These are phyloP conservation scores for Rhexocercosporidium sp. DNA, from an alignment of 2,329 filamentous ascomycete species.

Conservation along the genomic window DNA sequence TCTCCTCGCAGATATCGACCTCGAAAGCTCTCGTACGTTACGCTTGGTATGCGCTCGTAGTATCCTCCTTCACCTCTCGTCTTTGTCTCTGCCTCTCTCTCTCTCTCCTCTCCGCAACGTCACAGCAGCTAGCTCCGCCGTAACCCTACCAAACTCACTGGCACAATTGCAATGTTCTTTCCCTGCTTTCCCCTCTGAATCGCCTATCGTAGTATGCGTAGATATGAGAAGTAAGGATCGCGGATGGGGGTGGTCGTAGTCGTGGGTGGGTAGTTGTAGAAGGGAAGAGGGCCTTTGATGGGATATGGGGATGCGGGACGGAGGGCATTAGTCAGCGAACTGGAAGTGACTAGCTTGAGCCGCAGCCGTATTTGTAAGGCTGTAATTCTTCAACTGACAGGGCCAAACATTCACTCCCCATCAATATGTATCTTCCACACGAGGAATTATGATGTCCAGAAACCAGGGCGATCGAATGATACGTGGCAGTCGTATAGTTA, in stretches of 20 bases:
- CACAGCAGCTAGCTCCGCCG: neutral
- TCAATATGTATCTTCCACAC: too few relatives aligned
- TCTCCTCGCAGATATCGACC: too few relatives aligned
- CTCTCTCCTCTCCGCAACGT: neutral
- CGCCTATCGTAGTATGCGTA: neutral
- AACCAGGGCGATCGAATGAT: too few relatives aligned
- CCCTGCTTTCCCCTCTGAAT: neutral
- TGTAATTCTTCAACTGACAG: neutral
- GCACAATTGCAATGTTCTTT: neutral
- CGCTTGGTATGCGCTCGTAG: neutral
- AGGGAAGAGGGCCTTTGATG: conserved; percentile 32
- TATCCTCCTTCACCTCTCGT: neutral
- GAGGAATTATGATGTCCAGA: too few relatives aligned
- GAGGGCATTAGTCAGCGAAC: conserved; percentile 31
- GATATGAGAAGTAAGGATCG: conserved; percentile 4
- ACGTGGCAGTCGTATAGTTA: too few relatives aligned
- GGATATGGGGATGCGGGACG: conserved; percentile 31
- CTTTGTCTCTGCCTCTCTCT: neutral
- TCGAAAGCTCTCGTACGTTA: too few relatives aligned
- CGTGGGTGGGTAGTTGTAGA: conserved; percentile 35
- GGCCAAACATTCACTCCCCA: neutral
- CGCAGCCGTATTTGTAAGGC: conserved; percentile 15
- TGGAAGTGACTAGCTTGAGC: neutral
- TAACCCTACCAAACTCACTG: neutral
- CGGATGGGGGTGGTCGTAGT: conserved; percentile 19